Base-by-base conservation (phyloP, 2,329 filamentous ascomycete species). In the Fusarium metavorans region DNA sequence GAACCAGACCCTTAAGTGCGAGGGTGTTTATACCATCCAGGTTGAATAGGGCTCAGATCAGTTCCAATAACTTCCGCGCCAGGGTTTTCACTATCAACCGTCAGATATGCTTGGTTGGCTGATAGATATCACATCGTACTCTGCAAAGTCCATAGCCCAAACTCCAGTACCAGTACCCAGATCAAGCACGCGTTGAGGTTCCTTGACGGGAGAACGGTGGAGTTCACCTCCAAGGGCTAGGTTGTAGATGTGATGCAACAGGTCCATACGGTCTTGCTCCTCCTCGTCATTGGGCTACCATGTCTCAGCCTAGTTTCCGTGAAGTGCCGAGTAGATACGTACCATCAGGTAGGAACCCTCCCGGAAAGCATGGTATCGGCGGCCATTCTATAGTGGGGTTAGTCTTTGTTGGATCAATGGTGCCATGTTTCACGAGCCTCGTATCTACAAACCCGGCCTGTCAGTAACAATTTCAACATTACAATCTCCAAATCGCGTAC, bases 241-340 rank as follows among this genome's bases (percentile, higher is more conserved):
- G 43, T 18, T 25, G 27, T 45, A 63, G 10, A 67, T 43, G n/a
- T 67, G 64, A 23, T 67, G 64, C n/a, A 54, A 35, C 9, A 67
- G n/a, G n/a, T 67, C 64, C 64, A 67, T 67, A 18, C 64, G 43
- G 5, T 62, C 45, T 54, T 67, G 64, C 30, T 67, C 64, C 27
- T 62, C 10, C 85, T 86, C 74, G 80, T 82, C 64, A 27, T 67
- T 67, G 16, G 64, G 64, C 64, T 67, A 8, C 10, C 18, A 57
- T 35, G 20, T 58, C 34, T 58, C 54, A 58, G 54, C 54, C 25
- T 25, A 2, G 14, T 7, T 58, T n/a, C 54, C 54, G 9, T 25
- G 5, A 25, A 25, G 34, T 14, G 34, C 25, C 3, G 30, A 41
- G 23, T 25, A 58, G 35, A 30, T 57, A 41, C 34, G 41, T 64